A percentile compares a stretch with the other conserved stretches of the same genome.
Conservation (phyloP, 2,329 filamentous ascomycete species). For the Elsinoe necatrix region DNA sequence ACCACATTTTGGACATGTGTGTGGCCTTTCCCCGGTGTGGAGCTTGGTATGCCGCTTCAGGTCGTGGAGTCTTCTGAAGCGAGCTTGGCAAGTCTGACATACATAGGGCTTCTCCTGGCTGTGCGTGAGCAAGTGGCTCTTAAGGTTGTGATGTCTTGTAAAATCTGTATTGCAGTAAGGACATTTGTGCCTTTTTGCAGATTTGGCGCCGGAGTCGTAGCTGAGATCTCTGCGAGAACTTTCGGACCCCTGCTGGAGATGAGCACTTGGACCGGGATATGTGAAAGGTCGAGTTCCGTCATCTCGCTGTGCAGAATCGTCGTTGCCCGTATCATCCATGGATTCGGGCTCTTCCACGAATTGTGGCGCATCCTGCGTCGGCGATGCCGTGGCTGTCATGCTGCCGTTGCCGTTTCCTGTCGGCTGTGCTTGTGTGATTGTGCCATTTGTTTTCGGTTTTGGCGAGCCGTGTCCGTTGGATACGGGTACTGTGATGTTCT, state of each 20-base stretch:
- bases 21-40: slow-evolving; percentile 90
- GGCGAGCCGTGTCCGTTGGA: slow-evolving; percentile 18
- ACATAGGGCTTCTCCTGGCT: slow-evolving; percentile 97
- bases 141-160: slow-evolving; percentile 92
- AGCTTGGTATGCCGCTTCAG: slow-evolving; percentile 93
- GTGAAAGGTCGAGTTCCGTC: slow-evolving; percentile 49
- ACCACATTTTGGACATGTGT: slow-evolving; percentile 90
- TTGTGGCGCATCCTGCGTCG: slow-evolving; percentile 31
- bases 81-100: slow-evolving; percentile 84
- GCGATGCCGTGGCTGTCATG: slow-evolving; percentile 42
- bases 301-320: slow-evolving; percentile 22
- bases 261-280: slow-evolving; percentile 51
- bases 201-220: slow-evolving; percentile 50
- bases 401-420: slow-evolving; percentile 6
- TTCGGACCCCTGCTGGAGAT: slow-evolving; percentile 36
- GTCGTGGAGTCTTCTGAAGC: slow-evolving; percentile 88
- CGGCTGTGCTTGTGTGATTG: not conserved
- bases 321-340: slow-evolving; percentile 26
- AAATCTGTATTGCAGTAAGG: slow-evolving; percentile 96
- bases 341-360: slow-evolving; percentile 29
- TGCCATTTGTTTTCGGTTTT: slow-evolving; percentile 11
- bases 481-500: slow-evolving; percentile 44
- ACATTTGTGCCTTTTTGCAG: slow-evolving; percentile 88
- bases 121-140: slow-evolving; percentile 93
- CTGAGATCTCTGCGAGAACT: slow-evolving; percentile 51